Percentiles rank a stretch among this genome's conserved stretches.
Conservation (phyloP, 495 filamentous ascomycete genomes). For the Pseudotulostoma volvatum region DNA sequence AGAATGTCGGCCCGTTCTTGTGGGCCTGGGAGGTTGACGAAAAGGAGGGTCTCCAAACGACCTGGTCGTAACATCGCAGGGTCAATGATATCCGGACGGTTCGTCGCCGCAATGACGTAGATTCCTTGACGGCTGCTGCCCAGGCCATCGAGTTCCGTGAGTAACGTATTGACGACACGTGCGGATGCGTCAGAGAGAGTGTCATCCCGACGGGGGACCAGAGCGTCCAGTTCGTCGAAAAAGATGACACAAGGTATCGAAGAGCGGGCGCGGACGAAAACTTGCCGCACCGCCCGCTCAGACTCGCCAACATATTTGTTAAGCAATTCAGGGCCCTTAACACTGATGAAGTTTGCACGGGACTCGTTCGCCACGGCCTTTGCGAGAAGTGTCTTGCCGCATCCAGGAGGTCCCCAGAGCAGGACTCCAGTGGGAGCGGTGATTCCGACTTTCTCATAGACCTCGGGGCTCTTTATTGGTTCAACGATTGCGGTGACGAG, state of each 20-base stretch:
- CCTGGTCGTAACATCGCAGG: constrained; percentile 88
- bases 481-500: constrained; percentile 80
- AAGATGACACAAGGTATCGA: constrained; percentile 88
- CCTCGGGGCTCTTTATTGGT: constrained; percentile 72
- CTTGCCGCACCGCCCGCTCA: constrained; percentile 80
- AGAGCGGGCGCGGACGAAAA: constrained; percentile 76
- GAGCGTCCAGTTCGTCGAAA: constrained; percentile 92
- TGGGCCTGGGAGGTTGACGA: constrained; percentile 70
- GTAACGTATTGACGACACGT: constrained; percentile 84
- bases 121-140: constrained; percentile 62
- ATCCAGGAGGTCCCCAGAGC: constrained; percentile 93
- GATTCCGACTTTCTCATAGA: constrained; percentile 69
- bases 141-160: constrained; percentile 91
- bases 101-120: constrained; percentile 90
- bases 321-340: constrained; percentile 86
- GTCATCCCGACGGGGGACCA: constrained; percentile 74
- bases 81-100: constrained; percentile 92
- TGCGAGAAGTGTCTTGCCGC: constrained; percentile 90
- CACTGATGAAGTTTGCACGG: constrained; percentile 92
- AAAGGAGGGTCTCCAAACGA: constrained; percentile 73
- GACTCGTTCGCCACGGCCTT: constrained; percentile 95
- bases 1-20: constrained; percentile 77
- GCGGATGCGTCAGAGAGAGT: constrained; percentile 67
- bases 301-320: constrained; percentile 96
- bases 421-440: constrained; percentile 79